Conservation (phyloP, 1,284 basidiomycete species). For the Tausonia pullulans region DNA sequence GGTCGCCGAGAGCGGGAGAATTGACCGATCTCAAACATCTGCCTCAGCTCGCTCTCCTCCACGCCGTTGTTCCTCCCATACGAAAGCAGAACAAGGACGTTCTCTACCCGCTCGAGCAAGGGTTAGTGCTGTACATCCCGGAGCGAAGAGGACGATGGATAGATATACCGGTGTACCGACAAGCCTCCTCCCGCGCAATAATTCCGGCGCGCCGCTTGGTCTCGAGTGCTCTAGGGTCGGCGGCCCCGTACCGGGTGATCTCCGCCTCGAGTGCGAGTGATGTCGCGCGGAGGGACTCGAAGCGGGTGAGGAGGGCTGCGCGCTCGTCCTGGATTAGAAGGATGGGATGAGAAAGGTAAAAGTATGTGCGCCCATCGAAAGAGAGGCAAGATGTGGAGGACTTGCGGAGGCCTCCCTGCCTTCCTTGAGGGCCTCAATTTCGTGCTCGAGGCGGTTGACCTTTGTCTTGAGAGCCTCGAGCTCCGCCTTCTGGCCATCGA, state of each 20-base stretch:
- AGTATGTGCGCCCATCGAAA: too few species aligned
- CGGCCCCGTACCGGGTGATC: slow-evolving; percentile 7
- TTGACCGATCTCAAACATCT: too few species aligned
- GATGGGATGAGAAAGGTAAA: background rate
- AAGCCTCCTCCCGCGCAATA: slow-evolving; percentile 6
- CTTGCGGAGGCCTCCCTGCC: background rate
- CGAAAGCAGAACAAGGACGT: too few species aligned
- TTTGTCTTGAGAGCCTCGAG: background rate
- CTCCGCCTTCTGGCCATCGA: background rate
- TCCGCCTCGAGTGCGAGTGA: background rate
- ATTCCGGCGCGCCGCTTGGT: background rate
- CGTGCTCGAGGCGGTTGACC: background rate
- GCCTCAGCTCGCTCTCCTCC: too few species aligned
- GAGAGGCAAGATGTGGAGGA: background rate
- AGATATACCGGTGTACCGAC: slow-evolving; percentile 6
- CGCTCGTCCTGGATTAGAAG: background rate
- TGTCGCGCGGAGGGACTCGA: background rate
- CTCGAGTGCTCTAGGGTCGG: slow-evolving; percentile 5
- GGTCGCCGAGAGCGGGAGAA: too few species aligned
- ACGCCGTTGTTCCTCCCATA: too few species aligned
- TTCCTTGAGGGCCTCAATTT: background rate
- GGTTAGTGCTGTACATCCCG: too few species aligned
- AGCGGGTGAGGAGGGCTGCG: background rate
- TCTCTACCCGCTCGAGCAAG: too few species aligned
- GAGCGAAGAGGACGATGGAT: too few species aligned